Base-by-base conservation (phyloP, 1,284 basidiomycete genomes). In the Macrocystidia cucumis region DNA sequence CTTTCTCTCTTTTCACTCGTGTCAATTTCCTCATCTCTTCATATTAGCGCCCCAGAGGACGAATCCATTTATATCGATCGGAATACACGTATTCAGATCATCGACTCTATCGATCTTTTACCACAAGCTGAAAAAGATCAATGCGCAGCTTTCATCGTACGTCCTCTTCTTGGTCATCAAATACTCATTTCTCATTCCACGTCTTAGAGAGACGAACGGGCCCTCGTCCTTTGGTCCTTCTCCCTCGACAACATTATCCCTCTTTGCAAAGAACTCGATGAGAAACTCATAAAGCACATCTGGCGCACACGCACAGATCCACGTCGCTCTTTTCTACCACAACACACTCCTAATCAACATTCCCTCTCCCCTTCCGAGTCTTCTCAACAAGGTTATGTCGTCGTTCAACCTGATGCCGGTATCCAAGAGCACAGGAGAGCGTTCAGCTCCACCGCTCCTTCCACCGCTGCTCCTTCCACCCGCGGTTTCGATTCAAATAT, bases 101-200 rank as follows among this genome's bases (percentile, higher is more conserved):
- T 85, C 32, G 72, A 81, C 43, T 72, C 70, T 32, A 78, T 89
- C 57, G 63, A 72, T 35, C 67, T 77, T 44, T 72, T 91, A 20
- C 80, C 79, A 3, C 67, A 72, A 25, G 88, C 85, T 4, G 76
- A 89, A 50, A 87, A 86, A 60, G 84, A 89, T 43, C 87, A 91
- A 51, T 80, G 78, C 45, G 88, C 82, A 11, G 85, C 86, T 8
- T 91, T 91, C 51, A 73, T 91, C 47, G 79, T 81, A 51, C 51
- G 77, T 71, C 4, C 38, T 9, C 36, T 30, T 5, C 9, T 14
- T 35, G n/a, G 12, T 9, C 21, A 21, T 30, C 9, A 9, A 24
- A 31, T n/a, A n/a, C n/a, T 16, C 34, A 26, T 12, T 28, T 13
- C 34, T 36, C 14, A 33, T 33, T 21, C 9, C 23, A 22, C 11